Evolutionary conservation across 2,329 filamentous ascomycete species (phyloP), one percentile per base, ranked within the genome.

Genomic region (Sclerotinia sclerotiorum): DNA sequence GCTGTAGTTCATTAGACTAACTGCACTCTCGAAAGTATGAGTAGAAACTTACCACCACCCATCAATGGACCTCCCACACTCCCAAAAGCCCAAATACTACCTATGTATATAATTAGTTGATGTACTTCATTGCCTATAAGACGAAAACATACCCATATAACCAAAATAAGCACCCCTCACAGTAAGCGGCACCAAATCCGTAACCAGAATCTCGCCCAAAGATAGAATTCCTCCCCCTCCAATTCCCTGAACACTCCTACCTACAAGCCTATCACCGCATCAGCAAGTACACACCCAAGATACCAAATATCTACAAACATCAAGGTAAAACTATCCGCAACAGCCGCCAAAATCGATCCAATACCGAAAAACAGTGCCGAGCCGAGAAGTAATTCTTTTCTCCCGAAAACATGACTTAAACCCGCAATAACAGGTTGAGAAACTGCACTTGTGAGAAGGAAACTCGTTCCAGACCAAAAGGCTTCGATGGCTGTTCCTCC

Each of bases 401-500:
- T 77, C 2, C 81, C 81, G 67, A 82, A 81, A 19, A 79, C 78
- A 69, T 81, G 75, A 55, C 78, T 80, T 51, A 82, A 74, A 2
- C 78, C 74, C 35, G 73, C 72, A 75, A 79, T 76, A 70, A 79
- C 78, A 52, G 86, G 87, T 72, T 88, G 84, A 54, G 86, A 82
- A 42, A 88, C 84, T 0, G 89, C 87, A 68, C 85, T 87, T 3
- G 88, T 85, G 6, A 92, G 82, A 5, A 92, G 80, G 72, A 90
- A 92, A 21, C 87, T 87, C 5, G 89, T 91, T 2, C 89, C 89
- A 17, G 87, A 84, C 90, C 89, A 92, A 74, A 91, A 91, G 0
- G 88, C 87, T 77, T 91, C 82, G 44, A 87, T 83, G 2, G 84
- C 85, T 0, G 81, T 82, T 55, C 85, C 85, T 39, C 80, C 72